Conservation (phyloP, 2,329 filamentous ascomycete species). For the Diplodia intermedia region DNA sequence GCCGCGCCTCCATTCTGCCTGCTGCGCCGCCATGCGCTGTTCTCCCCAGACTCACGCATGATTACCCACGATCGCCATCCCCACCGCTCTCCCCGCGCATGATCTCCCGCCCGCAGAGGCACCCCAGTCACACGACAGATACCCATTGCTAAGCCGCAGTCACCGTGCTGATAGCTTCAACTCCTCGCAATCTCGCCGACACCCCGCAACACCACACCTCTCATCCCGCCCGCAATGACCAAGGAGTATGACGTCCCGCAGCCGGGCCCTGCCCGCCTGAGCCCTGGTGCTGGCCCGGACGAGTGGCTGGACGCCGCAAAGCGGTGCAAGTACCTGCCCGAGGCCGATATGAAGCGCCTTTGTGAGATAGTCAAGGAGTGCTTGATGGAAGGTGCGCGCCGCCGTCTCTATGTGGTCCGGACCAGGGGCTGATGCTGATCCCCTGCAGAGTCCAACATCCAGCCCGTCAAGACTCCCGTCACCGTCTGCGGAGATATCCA, state of each 20-base stretch:
- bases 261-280: conserved; percentile 86
- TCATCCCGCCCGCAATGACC: conserved; percentile 47
- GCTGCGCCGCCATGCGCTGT: conserved; percentile 31
- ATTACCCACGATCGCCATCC: conserved; percentile 31
- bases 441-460: conserved; percentile 88
- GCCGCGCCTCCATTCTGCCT: conserved; percentile 18
- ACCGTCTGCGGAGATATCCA: conserved; percentile 98
- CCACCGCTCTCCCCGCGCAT: conserved; percentile 22
- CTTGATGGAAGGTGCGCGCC: conserved; percentile 87
- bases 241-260: conserved; percentile 74
- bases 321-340: conserved; percentile 95
- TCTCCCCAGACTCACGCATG: conserved; percentile 29
- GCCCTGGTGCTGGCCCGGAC: conserved; percentile 83
- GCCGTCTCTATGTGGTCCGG: background rate
- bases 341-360: conserved; percentile 96
- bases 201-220: conserved; percentile 4
- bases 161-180: conserved; percentile 24
- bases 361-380: conserved; percentile 99
- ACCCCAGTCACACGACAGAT: conserved; percentile 40
- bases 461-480: conserved; percentile 94
- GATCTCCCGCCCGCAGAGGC: conserved; percentile 6
- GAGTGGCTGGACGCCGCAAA: conserved; percentile 98
- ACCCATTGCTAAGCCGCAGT: conserved; percentile 32
- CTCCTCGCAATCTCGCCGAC: conserved; percentile 7
- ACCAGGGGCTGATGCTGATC: conserved; percentile 12